Evolutionary conservation across 1,284 basidiomycete species (phyloP).

Genomic region (Ceratobasidium sp.): DNA sequence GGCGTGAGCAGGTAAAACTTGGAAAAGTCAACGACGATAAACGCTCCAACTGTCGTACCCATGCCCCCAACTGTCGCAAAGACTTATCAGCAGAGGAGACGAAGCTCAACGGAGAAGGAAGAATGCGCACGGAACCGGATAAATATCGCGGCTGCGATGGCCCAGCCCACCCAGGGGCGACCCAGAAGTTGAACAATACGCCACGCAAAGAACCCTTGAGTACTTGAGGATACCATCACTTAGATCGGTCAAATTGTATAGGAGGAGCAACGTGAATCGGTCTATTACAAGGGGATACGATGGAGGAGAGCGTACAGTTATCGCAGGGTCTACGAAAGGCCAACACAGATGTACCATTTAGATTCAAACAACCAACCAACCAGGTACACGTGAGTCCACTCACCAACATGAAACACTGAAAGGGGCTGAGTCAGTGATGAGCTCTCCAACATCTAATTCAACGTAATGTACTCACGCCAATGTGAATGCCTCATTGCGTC

Average conservation of each 20-base stretch:
- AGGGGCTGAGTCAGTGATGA: no score
- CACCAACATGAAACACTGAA: constrained; percentile 34
- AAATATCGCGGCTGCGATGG: neutral
- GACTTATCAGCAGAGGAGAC: constrained; percentile 1
- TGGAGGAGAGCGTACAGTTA: neutral
- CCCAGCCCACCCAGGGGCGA: constrained; percentile 11
- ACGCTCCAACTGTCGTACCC: constrained; percentile 56
- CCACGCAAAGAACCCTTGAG: constrained; percentile 45
- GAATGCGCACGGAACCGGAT: constrained; percentile 27
- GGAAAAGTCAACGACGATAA: constrained; percentile 56
- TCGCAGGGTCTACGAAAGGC: neutral
- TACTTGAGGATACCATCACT: constrained; percentile 33
- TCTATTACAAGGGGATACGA: no score
- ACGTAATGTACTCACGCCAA: constrained; percentile 31
- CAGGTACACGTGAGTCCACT: neutral
- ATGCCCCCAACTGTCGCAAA: constrained; percentile 53
- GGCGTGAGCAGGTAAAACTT: constrained; percentile 56
- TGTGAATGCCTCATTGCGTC: constrained; percentile 9
- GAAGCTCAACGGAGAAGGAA: no score
- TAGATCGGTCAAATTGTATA: neutral
- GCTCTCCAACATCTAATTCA: neutral
- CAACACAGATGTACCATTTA: no score
- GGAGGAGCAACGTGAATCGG: no score
- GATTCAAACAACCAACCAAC: no score
- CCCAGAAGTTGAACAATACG: constrained; percentile 27